Percentiles rank a stretch among this genome's conserved stretches.
phyloP scores from a whole-genome alignment of 2,329 filamentous ascomycete species.

The Epichloe brachyelytri region DNA sequence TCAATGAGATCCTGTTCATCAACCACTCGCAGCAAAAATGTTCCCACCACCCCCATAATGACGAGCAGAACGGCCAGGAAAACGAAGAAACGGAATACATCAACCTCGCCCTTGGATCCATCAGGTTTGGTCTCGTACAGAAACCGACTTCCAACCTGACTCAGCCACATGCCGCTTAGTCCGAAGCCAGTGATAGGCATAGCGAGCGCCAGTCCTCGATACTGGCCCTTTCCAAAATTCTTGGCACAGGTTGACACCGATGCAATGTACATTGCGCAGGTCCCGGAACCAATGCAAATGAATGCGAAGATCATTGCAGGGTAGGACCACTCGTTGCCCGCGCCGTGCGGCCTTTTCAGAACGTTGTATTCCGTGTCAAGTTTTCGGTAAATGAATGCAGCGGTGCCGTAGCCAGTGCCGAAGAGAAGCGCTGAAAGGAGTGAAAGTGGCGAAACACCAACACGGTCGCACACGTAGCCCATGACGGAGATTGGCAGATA shows the following conservation, averaged over 20 bases:
- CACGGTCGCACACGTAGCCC: conserved; percentile 83
- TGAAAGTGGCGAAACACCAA: conserved; percentile 66
- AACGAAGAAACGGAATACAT: conserved; percentile 78
- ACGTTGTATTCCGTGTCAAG: conserved; percentile 34
- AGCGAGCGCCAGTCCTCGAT: conserved; percentile 79
- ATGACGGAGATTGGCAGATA: conserved; percentile 87
- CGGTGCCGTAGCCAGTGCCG: conserved; percentile 68
- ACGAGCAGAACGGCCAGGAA: conserved; percentile 67
- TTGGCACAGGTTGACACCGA: conserved; percentile 94
- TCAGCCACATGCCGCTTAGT: conserved; percentile 90
- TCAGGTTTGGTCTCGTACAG: conserved; percentile 57
- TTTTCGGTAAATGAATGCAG: conserved; percentile 60
- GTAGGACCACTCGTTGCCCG: conserved; percentile 52
- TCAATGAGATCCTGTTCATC: conserved; percentile 82
- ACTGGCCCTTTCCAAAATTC: conserved; percentile 84
- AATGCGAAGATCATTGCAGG: conserved; percentile 78
- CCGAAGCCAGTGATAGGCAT: conserved; percentile 88
- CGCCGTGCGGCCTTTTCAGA: conserved; percentile 22
- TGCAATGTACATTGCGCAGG: conserved; percentile 77
- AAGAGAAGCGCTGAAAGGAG: conserved; percentile 62
- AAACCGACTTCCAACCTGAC: conserved; percentile 69
- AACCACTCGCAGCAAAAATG: conserved; percentile 62
- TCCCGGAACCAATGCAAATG: conserved; percentile 67
- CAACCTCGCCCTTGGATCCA: conserved; percentile 48
- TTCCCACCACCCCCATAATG: conserved; percentile 58